These are phyloP conservation scores for Phytomonas serpens DNA, from an alignment of 208 protist genomes.

Conservation along the genomic window DNA sequence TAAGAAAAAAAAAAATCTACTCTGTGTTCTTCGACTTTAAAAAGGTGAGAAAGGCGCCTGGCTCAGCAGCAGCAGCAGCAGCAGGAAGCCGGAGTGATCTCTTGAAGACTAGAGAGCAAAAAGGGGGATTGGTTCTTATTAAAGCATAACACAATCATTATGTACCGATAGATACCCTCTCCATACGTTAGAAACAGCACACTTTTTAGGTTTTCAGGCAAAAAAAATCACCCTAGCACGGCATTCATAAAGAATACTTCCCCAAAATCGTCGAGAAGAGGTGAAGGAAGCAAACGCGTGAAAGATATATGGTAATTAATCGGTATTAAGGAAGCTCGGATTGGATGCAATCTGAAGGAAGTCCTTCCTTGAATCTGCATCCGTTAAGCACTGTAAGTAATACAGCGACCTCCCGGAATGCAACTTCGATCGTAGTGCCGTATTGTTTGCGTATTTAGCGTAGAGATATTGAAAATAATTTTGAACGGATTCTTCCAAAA, in stretches of 20 bases:
- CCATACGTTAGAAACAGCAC: background rate
- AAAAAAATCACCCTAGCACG: background rate
- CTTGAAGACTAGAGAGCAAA: background rate
- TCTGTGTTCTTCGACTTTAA: background rate
- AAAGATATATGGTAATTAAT: background rate
- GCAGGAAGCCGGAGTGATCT: background rate
- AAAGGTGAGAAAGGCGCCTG: background rate
- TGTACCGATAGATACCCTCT: no score
- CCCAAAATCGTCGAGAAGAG: no score
- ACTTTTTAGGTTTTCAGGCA: background rate
- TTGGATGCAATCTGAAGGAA: conserved; percentile 57
- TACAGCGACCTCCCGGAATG: conserved; percentile 31
- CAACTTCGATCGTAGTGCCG: conserved; percentile 30
- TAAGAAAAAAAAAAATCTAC: background rate
- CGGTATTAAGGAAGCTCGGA: conserved; percentile 5
- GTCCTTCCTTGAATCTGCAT: conserved; percentile 32
- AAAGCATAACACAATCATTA: no score
- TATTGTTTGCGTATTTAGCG: conserved; percentile 33
- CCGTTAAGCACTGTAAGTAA: conserved; percentile 67
- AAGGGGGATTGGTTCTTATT: conserved; percentile 6
- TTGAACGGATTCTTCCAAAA: conserved; percentile 43
- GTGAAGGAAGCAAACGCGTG: background rate
- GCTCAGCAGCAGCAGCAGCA: background rate
- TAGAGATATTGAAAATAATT: conserved; percentile 42
- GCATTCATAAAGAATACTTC: background rate